Base-by-base conservation (phyloP, 257 asterid genomes). In the Oldenlandia corymbosa region DNA sequence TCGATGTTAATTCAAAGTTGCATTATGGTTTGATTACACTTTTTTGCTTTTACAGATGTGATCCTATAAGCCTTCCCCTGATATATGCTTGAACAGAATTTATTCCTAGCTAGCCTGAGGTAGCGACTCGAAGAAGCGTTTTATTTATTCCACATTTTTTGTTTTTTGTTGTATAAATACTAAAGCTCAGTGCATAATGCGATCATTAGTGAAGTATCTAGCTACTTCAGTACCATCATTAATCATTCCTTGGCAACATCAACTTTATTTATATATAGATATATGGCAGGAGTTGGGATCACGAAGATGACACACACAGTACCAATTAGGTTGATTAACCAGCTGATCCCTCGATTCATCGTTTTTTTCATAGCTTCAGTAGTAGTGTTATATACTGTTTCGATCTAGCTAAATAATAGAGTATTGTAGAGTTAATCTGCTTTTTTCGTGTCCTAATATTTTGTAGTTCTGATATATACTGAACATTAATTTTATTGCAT, bases 201-300 rank as follows among this genome's bases (percentile, higher is more conserved):
- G n/a, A n/a, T n/a, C n/a, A n/a, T n/a, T n/a, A n/a, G n/a, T n/a
- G n/a, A n/a, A n/a, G n/a, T n/a, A n/a, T n/a, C n/a, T n/a, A n/a
- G n/a, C n/a, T n/a, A n/a, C n/a, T n/a, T n/a, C n/a, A n/a, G n/a
- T n/a, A n/a, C n/a, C n/a, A n/a, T n/a, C n/a, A n/a, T n/a, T 9
- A 34, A 9, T 34, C 4, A 34, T 34, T 34, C 39, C 39, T 9
- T 34, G 39, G 6, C 4, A 3, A 3, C 39, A 34, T 34, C 39
- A 34, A 34, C 39, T 3, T 4, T 34, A 34, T 34, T 34, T 9
- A 34, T 34, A 34, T 34, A 34, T 34, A 24, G 30, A 11, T 2
- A 30, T 10, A 4, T 56, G 71, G 41, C 71, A 0, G 37, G 56
- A 58, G 37, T 48, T 21, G 64, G 60, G 57, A 48, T 71, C 64